Percentiles rank a stretch among this genome's conserved stretches.
phyloP scores from a whole-genome alignment of 352 stramenopile genomes.

The Elongisporangium undulatum region DNA sequence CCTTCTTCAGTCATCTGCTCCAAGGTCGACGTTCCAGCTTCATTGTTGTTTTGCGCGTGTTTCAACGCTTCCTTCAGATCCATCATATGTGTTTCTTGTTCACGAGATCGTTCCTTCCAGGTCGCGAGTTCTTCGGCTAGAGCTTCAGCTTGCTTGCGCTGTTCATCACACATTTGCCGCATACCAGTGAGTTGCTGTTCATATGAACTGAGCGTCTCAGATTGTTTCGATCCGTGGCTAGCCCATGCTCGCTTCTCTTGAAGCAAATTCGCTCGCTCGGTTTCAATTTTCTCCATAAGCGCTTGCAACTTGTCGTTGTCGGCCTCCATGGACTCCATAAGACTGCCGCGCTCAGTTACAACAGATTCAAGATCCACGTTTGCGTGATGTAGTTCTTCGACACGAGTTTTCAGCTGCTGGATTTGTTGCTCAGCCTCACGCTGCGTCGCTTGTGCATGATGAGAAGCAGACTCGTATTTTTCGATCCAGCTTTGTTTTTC shows the following conservation, averaged over 20 bases:
- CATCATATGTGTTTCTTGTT: conserved; percentile 20
- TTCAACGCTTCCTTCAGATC: conserved; percentile 31
- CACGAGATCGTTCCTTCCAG: conserved; percentile 34
- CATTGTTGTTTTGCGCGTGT: conserved; percentile 7
- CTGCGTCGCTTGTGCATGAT: conserved; percentile 45
- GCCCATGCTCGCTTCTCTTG: conserved; percentile 41
- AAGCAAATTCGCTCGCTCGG: conserved; percentile 23
- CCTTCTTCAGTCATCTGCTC: not conserved
- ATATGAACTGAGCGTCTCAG: conserved; percentile 24
- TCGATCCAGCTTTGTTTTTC: conserved; percentile 79
- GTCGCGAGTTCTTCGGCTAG: conserved; percentile 11
- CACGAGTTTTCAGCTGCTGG: conserved; percentile 39
- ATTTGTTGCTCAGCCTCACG: conserved; percentile 53
- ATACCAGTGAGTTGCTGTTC: conserved; percentile 44
- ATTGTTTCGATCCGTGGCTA: conserved; percentile 34
- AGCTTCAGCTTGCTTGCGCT: conserved; percentile 28
- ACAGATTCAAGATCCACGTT: conserved; percentile 45
- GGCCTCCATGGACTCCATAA: conserved; percentile 28
- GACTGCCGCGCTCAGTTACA: conserved; percentile 34
- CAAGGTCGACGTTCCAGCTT: conserved; percentile 20
- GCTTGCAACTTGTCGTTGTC: conserved; percentile 33
- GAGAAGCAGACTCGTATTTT: conserved; percentile 53
- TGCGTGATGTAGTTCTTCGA: conserved; percentile 39
- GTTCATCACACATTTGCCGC: conserved; percentile 30
- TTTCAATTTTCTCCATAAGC: conserved; percentile 43